Base-by-base conservation (phyloP, 2,329 filamentous ascomycete species). In the Endoconidiophora laricicola region DNA sequence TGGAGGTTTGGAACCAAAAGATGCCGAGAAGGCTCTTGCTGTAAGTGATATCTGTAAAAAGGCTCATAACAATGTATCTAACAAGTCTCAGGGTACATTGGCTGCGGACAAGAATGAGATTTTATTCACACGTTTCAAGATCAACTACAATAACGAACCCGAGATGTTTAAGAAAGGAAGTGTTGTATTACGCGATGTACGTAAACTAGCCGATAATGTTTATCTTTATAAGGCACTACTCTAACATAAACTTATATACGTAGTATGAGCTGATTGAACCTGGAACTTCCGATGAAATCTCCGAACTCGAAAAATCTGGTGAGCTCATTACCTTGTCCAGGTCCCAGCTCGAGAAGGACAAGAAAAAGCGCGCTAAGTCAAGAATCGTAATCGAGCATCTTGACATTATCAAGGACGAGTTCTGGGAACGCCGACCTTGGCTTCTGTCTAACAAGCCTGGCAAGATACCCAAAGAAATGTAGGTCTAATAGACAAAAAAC, bases 81-180 rank as follows among this genome's bases (percentile, higher is more conserved):
- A 63, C 57, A 26, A 33, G 4, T 9, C 10, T 1, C 44, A 88
- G 83, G 88, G 90, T 2, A 93, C 87, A 0, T 65, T 93, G 1
- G 77, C 88, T 2, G 72, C 78, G 2, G 87, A 96, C 59, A 98
- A 98, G 68, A 91, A 98, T 60, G 91, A 98, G 68, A 93, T 98
- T 18, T 68, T 98, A 12, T 98, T 91, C 63, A 83, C 80, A 1
- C 74, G 74, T 23, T 96, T 94, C 63, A 77, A 80, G 2, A 88
- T 96, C 61, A 98, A 98, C 66, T 98, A 98, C 67, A 98, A 98
- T 65, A 91, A 94, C 57, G 91, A 98, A 63, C 78, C 79, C 0
- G 86, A 93, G 55, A 87, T 95, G 14, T 94, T 78, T 64, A 91
- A 82, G 63, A 98, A 96, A 63, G 91, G 91, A 3, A 96, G 86